Evolutionary conservation across 306 rosid genomes (phyloP).

Genomic region (Medicago arabica): DNA sequence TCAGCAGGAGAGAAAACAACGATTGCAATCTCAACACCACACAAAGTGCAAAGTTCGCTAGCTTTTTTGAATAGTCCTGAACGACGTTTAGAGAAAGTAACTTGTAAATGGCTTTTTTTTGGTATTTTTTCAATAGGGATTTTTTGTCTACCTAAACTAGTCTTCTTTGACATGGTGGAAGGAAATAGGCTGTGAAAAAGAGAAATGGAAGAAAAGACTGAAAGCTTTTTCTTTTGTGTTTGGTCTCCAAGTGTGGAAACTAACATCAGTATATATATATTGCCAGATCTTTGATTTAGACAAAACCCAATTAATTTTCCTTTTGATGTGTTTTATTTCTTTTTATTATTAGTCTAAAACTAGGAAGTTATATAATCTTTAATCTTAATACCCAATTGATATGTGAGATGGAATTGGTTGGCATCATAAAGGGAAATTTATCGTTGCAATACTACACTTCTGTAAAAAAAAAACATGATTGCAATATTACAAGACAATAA

Average conservation of each 20-base stretch:
- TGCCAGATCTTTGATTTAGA: conserved; percentile 38
- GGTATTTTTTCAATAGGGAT: conserved; percentile 66
- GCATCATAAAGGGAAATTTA: conserved; percentile 2
- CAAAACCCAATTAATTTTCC: conserved; percentile 36
- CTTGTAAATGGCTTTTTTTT: conserved; percentile 62
- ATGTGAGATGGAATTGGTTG: conserved; percentile 23
- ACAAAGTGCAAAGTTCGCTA: conserved; percentile 73
- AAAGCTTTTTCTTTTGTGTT: conserved; percentile 1
- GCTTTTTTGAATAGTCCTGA: conserved; percentile 77
- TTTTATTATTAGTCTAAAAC: conserved; percentile 42
- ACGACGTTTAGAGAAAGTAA: conserved; percentile 72
- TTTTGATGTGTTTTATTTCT: conserved; percentile 47
- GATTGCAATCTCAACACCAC: conserved; percentile 66
- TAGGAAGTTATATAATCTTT: conserved; percentile 50
- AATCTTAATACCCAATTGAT: conserved; percentile 35
- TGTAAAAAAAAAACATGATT: background rate
- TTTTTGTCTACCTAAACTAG: conserved; percentile 61
- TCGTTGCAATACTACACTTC: conserved; percentile 23
- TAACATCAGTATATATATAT: conserved; percentile 43
- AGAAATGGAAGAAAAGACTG: background rate
- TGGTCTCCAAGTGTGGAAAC: conserved; percentile 35
- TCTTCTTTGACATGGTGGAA: conserved; percentile 51
- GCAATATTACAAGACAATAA: background rate
- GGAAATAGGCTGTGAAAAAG: background rate
- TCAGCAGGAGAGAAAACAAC: conserved; percentile 70